Conservation (phyloP, 1,284 basidiomycete genomes). For the Ceratobasidium sp. region DNA sequence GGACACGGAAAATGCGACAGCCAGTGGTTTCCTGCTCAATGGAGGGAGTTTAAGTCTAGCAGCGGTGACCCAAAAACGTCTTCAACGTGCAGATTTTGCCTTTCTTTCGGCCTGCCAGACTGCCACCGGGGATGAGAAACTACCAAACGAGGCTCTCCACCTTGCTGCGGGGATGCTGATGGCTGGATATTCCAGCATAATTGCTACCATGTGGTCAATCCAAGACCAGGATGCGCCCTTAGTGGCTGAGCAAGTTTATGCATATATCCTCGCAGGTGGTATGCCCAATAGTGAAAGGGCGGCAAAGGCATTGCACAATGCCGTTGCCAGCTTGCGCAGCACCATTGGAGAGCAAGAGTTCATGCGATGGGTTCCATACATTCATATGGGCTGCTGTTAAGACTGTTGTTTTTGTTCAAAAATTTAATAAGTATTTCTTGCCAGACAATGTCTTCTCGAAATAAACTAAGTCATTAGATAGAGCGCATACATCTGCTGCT, state of each 20-base stretch:
- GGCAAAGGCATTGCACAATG: background rate
- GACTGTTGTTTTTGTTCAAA: no score
- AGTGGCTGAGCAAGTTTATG: slow-evolving; percentile 4
- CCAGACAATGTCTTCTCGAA: no score
- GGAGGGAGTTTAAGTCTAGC: background rate
- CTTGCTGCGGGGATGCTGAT: slow-evolving; percentile 8
- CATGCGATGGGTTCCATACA: no score
- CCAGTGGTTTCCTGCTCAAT: background rate
- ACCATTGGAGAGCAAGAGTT: no score
- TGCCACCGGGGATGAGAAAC: slow-evolving; percentile 6
- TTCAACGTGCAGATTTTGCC: slow-evolving; percentile 4
- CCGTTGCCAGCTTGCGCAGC: background rate
- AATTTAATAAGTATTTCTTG: no score
- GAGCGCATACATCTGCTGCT: no score
- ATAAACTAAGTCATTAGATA: no score
- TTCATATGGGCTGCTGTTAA: no score
- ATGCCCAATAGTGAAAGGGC: background rate
- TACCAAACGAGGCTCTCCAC: slow-evolving; percentile 9
- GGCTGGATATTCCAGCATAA: background rate
- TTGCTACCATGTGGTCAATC: slow-evolving; percentile 20
- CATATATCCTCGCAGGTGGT: background rate
- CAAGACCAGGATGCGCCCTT: slow-evolving; percentile 1
- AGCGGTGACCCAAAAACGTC: background rate
- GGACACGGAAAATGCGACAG: background rate
- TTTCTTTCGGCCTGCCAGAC: slow-evolving; percentile 8